Evolutionary conservation across 257 asterid genomes (phyloP), one percentile per base, ranked within the genome.

Genomic region (Nicotiana undulata): DNA sequence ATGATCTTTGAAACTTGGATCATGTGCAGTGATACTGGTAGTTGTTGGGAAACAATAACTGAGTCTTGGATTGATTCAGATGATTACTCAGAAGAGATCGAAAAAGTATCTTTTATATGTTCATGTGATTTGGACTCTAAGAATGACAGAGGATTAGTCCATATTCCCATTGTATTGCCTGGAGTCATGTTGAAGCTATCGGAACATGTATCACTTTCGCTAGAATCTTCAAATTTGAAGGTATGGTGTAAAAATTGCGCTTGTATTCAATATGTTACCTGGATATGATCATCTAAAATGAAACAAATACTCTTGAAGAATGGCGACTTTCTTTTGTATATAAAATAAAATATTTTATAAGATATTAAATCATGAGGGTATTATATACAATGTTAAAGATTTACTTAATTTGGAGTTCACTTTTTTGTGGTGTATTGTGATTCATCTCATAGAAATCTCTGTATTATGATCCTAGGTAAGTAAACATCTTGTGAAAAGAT

Each of bases 101-200:
- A 91, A 82, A 95, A 91, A 85, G 82, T 95, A 83, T 86, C 90
- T 80, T 95, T 88, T 86, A 81, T 93, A 84, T 86, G 95, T 85
- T 90, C 96, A 37, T 90, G 91, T 85, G 87, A 91, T 26, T 65
- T 92, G 88, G 93, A 89, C 79, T 88, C 91, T 84, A 75, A 88
- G 64, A 91, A 79, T 79, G 87, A 86, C n/a, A 94, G 97, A 67
- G 97, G 98, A 66, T 92, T 97, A 3, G 96, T 90, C 86, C 84
- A 93, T 75, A 91, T 95, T 88, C 92, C 99, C 75, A 87, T 89
- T 81, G 97, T 94, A 66, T 91, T 92, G 31, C 85, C 90, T 77
- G 93, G 93, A 76, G 79, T 89, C 76, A 77, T 92, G 88, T 87
- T 95, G 84, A 96, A 89, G 86, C 89, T 93, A 44, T 86, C 92